Evolutionary conservation across 2,329 filamentous ascomycete species (phyloP).

Genomic region (Xylariaceae sp.): DNA sequence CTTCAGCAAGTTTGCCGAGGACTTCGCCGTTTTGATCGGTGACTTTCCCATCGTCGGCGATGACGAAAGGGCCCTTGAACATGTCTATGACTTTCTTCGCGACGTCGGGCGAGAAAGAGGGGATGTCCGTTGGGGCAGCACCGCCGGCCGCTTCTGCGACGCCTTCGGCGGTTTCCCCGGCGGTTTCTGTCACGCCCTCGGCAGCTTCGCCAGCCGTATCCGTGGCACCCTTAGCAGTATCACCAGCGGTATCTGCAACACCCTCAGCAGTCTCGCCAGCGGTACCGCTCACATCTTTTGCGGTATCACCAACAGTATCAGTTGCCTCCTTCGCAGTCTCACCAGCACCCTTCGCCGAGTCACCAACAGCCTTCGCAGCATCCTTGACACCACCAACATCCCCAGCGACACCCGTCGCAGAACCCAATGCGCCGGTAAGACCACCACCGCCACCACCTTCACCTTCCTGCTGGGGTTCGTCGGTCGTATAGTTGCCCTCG

Average conservation of each 20-base stretch:
- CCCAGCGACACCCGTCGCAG: constrained; percentile 22
- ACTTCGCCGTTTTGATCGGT: constrained; percentile 53
- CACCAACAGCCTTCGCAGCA: constrained; percentile 20
- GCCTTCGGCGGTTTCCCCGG: constrained; percentile 10
- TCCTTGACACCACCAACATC: constrained; percentile 24
- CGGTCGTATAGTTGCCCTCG: constrained; percentile 23
- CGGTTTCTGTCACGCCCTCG: constrained; percentile 4
- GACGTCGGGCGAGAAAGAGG: constrained; percentile 38
- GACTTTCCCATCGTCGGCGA: constrained; percentile 52
- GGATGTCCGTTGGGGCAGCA: constrained; percentile 35
- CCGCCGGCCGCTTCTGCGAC: constrained; percentile 7
- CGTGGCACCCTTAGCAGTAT: no score
- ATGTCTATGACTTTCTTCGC: constrained; percentile 40
- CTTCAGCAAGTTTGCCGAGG: constrained; percentile 40
- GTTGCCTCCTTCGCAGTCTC: constrained; percentile 24
- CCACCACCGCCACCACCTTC: constrained; percentile 20
- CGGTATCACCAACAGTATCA: constrained; percentile 20
- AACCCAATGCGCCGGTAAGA: constrained; percentile 22
- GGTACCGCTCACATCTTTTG: constrained; percentile 19
- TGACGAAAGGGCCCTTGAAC: constrained; percentile 45
- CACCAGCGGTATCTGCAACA: neutral
- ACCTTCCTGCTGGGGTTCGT: neutral
- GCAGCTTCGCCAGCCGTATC: no score
- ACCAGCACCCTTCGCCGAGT: neutral
- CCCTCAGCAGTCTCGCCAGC: constrained; percentile 24